Conservation (phyloP, 495 filamentous ascomycete genomes). For the Penicillium diatomitis region DNA sequence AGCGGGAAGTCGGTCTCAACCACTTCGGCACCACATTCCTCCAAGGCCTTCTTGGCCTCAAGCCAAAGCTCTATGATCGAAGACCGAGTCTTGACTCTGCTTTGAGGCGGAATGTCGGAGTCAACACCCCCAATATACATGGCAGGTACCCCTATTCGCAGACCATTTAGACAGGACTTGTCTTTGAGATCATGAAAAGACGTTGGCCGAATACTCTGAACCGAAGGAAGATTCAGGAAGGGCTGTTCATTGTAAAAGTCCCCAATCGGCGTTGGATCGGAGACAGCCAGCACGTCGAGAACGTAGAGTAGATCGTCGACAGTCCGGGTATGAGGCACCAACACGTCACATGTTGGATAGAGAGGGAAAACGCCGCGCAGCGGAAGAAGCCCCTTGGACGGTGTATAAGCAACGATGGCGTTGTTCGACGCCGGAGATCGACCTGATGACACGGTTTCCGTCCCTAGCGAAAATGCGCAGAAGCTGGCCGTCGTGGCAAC, state of each 20-base stretch:
- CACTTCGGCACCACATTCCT: constrained; percentile 23
- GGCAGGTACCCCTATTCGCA: constrained; percentile 22
- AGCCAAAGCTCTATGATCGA: constrained; percentile 28
- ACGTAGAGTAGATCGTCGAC: constrained; percentile 23
- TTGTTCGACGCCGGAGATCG: constrained; percentile 31
- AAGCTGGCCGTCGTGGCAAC: constrained; percentile 28
- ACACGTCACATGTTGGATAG: constrained; percentile 28
- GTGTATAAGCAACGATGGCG: constrained; percentile 28
- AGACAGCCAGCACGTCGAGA: constrained; percentile 23
- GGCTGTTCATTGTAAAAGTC: constrained; percentile 30
- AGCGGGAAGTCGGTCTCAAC: constrained; percentile 27
- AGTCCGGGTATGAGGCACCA: constrained; percentile 29
- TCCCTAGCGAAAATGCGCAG: constrained; percentile 30
- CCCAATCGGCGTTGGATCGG: constrained; percentile 16
- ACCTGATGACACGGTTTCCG: constrained; percentile 31
- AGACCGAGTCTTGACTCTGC: constrained; percentile 17
- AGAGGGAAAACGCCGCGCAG: constrained; percentile 28
- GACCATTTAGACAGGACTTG: constrained; percentile 14
- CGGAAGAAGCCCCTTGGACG: constrained; percentile 26
- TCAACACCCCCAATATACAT: constrained; percentile 28
- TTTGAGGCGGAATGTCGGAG: constrained; percentile 7
- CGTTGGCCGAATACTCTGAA: constrained; percentile 16
- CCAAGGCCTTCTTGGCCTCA: constrained; percentile 12
- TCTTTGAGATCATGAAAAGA: constrained; percentile 14
- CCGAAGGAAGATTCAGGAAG: constrained; percentile 17